Conservation (phyloP, 805 yeast genomes). For the Saccharomyces paradoxus region DNA sequence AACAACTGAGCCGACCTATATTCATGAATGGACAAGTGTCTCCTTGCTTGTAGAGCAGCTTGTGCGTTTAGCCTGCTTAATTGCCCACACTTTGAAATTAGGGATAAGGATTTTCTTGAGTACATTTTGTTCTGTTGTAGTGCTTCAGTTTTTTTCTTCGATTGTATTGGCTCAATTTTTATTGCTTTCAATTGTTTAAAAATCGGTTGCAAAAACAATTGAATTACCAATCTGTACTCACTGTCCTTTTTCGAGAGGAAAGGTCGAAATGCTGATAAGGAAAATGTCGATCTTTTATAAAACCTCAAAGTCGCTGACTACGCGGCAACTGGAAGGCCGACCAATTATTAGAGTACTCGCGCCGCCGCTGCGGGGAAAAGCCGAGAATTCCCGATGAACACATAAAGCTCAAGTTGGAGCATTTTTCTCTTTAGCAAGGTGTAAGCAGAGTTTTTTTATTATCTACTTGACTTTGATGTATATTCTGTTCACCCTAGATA, state of each 20-base stretch:
- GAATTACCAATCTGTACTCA: not conserved
- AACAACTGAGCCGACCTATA: slow-evolving; percentile 88
- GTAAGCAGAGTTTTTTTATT: not conserved
- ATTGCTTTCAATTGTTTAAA: not conserved
- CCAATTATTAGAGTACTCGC: not conserved
- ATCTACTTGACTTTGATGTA: not conserved
- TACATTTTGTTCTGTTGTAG: not conserved
- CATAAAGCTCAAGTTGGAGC: not conserved
- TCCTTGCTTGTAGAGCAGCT: slow-evolving; percentile 24
- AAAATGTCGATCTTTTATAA: not conserved
- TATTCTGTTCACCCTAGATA: not conserved
- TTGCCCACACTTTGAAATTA: not conserved
- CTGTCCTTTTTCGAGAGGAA: not conserved
- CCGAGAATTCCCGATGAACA: not conserved
- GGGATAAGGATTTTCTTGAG: not conserved
- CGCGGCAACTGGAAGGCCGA: not conserved
- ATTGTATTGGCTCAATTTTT: not conserved
- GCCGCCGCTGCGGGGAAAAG: not conserved
- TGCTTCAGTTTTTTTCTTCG: not conserved
- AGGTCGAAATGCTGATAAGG: not conserved
- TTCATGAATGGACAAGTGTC: slow-evolving; percentile 89
- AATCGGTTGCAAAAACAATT: not conserved
- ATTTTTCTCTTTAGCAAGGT: not conserved
- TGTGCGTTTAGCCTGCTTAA: not conserved
- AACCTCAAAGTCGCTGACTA: not conserved